A percentile compares a stretch with the other conserved stretches of the same genome.
Conservation (phyloP, 2,329 filamentous ascomycete species). For the Penicillium occitanis region DNA sequence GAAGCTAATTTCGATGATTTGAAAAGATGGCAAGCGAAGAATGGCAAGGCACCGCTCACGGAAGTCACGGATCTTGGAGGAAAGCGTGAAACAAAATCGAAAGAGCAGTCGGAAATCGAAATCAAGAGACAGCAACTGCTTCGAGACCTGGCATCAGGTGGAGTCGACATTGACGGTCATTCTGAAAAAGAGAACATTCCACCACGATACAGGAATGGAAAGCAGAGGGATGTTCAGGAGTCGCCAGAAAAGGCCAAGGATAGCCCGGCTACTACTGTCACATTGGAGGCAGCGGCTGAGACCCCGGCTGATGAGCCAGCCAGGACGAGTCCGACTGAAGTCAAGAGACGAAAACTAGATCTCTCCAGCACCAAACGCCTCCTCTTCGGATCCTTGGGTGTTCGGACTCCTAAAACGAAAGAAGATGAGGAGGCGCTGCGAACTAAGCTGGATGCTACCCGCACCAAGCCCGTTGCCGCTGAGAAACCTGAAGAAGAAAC, state of each 20-base stretch:
- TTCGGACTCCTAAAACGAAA: constrained; percentile 67
- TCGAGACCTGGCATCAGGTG: constrained; percentile 52
- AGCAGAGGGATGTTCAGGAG: constrained; percentile 8
- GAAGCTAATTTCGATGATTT: constrained; percentile 55
- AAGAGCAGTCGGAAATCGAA: constrained; percentile 50
- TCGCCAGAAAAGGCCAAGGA: constrained; percentile 5
- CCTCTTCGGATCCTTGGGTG: constrained; percentile 69
- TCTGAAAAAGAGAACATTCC: constrained; percentile 35
- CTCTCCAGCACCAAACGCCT: constrained; percentile 65
- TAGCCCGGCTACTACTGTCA: not conserved
- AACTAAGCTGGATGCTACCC: constrained; percentile 55
- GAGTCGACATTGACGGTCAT: constrained; percentile 48
- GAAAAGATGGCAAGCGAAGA: constrained; percentile 34
- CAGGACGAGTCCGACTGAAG: constrained; percentile 21
- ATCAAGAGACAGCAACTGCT: constrained; percentile 54
- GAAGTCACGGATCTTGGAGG: constrained; percentile 27
- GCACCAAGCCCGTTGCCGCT: not conserved
- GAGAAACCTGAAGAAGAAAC: constrained; percentile 28
- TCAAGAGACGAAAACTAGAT: constrained; percentile 50
- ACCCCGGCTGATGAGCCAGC: not conserved
- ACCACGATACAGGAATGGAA: constrained; percentile 22
- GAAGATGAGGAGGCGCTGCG: constrained; percentile 66
- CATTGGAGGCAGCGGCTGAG: not conserved
- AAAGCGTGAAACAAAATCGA: constrained; percentile 22
- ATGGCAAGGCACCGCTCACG: constrained; percentile 28